A percentile compares a stretch with the other conserved stretches of the same genome.
These are phyloP conservation scores for Chondrostereum purpureum DNA, from an alignment of 1,284 basidiomycete genomes.

Conservation along the genomic window DNA sequence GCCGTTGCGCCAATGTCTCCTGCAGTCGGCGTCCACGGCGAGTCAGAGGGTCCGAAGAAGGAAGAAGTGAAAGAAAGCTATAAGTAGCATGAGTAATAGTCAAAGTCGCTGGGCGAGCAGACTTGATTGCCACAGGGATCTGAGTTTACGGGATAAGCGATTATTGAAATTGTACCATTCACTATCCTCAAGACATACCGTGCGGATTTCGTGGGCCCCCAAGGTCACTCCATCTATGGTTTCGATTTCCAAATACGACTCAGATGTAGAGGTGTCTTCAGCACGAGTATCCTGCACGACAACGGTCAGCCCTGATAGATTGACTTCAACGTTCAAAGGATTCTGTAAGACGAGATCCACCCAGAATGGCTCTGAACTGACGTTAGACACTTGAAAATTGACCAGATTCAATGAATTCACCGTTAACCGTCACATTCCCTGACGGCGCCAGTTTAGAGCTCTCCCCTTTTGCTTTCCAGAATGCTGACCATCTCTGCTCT, in stretches of 20 bases:
- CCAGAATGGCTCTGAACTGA: conserved; percentile 61
- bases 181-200: conserved; percentile 32
- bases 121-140: conserved; percentile 59
- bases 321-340: conserved; percentile 65
- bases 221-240: conserved; percentile 51
- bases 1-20: conserved; percentile 61
- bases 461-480: conserved; percentile 49
- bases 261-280: conserved; percentile 24
- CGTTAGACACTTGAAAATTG: conserved; percentile 3
- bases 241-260: conserved; percentile 48
- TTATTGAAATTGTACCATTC: too few relatives aligned
- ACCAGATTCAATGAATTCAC: conserved; percentile 42
- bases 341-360: conserved; percentile 64
- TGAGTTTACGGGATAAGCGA: conserved; percentile 20
- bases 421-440: conserved; percentile 56
- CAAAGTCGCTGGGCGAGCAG: conserved; percentile 43
- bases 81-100: conserved; percentile 51
- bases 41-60: conserved; percentile 52
- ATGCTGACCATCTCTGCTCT: conserved; percentile 58
- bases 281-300: conserved; percentile 34
- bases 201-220: conserved; percentile 49
- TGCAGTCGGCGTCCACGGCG: conserved; percentile 63
- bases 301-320: conserved; percentile 54
- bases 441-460: conserved; percentile 45
- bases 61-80: conserved; percentile 62